These are phyloP conservation scores for Phyllosticta ampelicida DNA, from an alignment of 2,329 filamentous ascomycete genomes.

Conservation along the genomic window DNA sequence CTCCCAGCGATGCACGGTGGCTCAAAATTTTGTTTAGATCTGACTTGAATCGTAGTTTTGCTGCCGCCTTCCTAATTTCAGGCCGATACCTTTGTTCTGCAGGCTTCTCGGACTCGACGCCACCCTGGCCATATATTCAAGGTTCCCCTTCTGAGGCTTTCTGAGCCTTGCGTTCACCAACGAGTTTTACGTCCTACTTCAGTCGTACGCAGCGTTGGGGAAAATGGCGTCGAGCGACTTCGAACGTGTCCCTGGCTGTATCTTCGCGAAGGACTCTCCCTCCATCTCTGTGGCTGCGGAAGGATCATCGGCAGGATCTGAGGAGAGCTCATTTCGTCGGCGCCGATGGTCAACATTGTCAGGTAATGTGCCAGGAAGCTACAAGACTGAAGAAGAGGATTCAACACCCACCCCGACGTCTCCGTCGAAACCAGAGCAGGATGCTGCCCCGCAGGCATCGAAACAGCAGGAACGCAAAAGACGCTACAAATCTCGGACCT, in stretches of 20 bases:
- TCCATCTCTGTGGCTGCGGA: background rate
- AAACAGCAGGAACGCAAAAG: conserved; percentile 6
- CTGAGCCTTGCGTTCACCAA: background rate
- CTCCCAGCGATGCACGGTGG: conserved; percentile 4
- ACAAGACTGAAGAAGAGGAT: conserved; percentile 11
- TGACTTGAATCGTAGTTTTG: background rate
- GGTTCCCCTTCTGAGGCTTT: background rate
- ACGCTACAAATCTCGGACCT: conserved; percentile 62
- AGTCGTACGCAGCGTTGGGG: background rate
- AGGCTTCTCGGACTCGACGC: background rate
- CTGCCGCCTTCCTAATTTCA: background rate
- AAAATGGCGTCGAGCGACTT: conserved; percentile 33
- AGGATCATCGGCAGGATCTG: background rate
- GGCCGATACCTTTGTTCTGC: background rate
- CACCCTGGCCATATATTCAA: background rate
- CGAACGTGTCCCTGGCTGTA: conserved; percentile 33
- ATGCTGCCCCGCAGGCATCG: background rate
- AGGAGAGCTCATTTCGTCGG: background rate
- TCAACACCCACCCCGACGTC: conserved; percentile 3
- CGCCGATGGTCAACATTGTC: background rate
- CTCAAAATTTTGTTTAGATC: background rate
- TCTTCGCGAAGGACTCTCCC: conserved; percentile 16
- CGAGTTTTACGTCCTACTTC: background rate
- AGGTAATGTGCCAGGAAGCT: conserved; percentile 6
- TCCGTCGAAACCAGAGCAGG: background rate